Evolutionary conservation across 108 stramenopile species (phyloP).

Genomic region (Nitzschia sp.): DNA sequence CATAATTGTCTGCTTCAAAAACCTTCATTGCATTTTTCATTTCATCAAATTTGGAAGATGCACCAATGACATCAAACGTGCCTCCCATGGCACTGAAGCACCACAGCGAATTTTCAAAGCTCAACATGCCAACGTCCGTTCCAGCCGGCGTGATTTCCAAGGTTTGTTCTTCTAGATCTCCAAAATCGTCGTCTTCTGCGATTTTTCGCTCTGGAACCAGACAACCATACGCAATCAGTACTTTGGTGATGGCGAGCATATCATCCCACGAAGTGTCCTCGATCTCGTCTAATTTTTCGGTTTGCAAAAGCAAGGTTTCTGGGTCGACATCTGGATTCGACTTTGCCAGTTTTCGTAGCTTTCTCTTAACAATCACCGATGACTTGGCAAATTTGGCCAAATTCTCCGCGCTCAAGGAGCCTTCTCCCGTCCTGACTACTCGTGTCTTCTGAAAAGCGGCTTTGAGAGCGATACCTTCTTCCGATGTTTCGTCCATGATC

Average conservation of each 20-base stretch:
- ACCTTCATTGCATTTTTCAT: conserved; percentile 24
- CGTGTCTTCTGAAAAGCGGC: conserved; percentile 23
- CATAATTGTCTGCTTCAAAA: conserved; percentile 19
- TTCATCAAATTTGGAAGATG: conserved; percentile 57
- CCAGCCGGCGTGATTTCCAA: conserved; percentile 68
- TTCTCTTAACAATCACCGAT: conserved; percentile 38
- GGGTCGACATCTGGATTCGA: conserved; percentile 39
- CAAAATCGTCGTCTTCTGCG: conserved; percentile 11
- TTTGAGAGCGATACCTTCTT: conserved; percentile 17
- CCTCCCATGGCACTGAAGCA: conserved; percentile 72
- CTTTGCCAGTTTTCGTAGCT: conserved; percentile 37
- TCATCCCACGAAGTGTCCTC: conserved; percentile 73
- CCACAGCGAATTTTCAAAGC: conserved; percentile 83
- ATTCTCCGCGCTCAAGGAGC: conserved; percentile 25
- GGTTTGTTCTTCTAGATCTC: conserved; percentile 33
- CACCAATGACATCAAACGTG: conserved; percentile 67
- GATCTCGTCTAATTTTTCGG: conserved; percentile 30
- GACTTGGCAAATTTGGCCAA: conserved; percentile 46
- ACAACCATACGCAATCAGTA: conserved; percentile 73
- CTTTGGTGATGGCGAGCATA: conserved; percentile 65
- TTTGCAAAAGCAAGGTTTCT: conserved; percentile 6
- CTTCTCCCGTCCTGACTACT: conserved; percentile 2
- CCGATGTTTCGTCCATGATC: conserved; percentile 43
- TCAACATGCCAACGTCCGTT: conserved; percentile 70
- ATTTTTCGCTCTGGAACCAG: conserved; percentile 20